Evolutionary conservation across 371 early-diverging fungal genomes (phyloP).

Genomic region (Nematocida minor): DNA sequence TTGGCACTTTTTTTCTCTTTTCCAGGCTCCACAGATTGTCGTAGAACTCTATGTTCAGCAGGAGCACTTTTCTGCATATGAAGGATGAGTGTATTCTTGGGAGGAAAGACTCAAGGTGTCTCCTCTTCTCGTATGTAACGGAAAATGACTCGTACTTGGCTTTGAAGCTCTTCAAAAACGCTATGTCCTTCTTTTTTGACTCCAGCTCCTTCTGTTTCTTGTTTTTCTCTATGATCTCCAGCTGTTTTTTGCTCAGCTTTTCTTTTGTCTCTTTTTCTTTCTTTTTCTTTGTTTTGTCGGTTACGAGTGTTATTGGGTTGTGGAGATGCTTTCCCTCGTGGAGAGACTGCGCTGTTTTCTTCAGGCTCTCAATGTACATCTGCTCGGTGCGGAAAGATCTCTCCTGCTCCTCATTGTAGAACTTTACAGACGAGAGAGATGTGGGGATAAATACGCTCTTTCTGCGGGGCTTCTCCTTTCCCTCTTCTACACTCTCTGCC

Average conservation of each 20-base stretch:
- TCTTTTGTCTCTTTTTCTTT: conserved; percentile 43
- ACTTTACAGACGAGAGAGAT: background rate
- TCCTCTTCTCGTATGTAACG: conserved; percentile 49
- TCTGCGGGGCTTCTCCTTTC: background rate
- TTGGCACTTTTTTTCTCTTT: conserved; percentile 52
- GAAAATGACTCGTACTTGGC: conserved; percentile 52
- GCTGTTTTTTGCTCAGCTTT: conserved; percentile 60
- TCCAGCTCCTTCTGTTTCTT: conserved; percentile 54
- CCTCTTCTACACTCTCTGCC: background rate
- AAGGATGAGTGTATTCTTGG: conserved; percentile 49
- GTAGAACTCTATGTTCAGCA: conserved; percentile 64
- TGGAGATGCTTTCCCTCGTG: conserved; percentile 49
- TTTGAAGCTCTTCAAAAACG: conserved; percentile 60
- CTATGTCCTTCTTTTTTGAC: conserved; percentile 55
- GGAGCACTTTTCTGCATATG: conserved; percentile 54
- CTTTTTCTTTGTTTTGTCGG: conserved; percentile 30
- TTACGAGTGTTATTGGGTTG: conserved; percentile 38
- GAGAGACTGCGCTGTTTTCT: conserved; percentile 49
- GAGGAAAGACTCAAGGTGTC: conserved; percentile 51
- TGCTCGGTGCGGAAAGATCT: conserved; percentile 38
- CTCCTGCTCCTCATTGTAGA: conserved; percentile 47
- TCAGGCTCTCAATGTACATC: conserved; percentile 53
- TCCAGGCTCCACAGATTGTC: conserved; percentile 62
- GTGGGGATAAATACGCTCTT: conserved; percentile 5
- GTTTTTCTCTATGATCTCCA: conserved; percentile 62